phyloP scores from a whole-genome alignment of 371 early-diverging fungal species.

The Batrachochytrium dendrobatidis region DNA sequence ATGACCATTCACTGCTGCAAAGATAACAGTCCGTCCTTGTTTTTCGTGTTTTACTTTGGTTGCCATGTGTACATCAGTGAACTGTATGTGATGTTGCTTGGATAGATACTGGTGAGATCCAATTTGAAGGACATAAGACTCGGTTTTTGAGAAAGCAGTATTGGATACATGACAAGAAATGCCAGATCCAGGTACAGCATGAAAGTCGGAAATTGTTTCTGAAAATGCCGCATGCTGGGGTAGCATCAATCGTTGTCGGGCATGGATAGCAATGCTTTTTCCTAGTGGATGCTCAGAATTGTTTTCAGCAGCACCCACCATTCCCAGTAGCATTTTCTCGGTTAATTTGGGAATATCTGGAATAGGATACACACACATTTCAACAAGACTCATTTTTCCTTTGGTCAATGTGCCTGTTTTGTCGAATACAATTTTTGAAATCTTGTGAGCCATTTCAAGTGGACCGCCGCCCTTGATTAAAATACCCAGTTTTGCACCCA shows the following conservation, averaged over 20 bases:
- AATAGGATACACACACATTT: slow-evolving; percentile 1
- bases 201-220: slow-evolving; percentile 41
- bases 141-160: slow-evolving; percentile 26
- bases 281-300: slow-evolving; percentile 86
- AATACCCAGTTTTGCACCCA: slow-evolving; percentile 86
- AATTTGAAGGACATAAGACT: background rate
- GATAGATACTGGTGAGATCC: background rate
- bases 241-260: slow-evolving; percentile 30
- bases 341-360: background rate
- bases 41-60: slow-evolving; percentile 27
- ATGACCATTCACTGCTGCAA: slow-evolving; percentile 55
- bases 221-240: slow-evolving; percentile 9
- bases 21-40: slow-evolving; percentile 72
- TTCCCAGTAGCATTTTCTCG: slow-evolving; percentile 32
- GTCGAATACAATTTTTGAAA: slow-evolving; percentile 88
- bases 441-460: slow-evolving; percentile 69
- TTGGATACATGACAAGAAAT: slow-evolving; percentile 36
- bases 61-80: background rate
- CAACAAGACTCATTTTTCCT: slow-evolving; percentile 68
- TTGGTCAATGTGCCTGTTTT: slow-evolving; percentile 94
- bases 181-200: slow-evolving; percentile 71
- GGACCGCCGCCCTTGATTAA: slow-evolving; percentile 80
- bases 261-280: slow-evolving; percentile 60
- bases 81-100: background rate
- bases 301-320: slow-evolving; percentile 72